These are phyloP conservation scores for Hebeloma cylindrosporum DNA, from an alignment of 768 basidiomycete genomes.

Conservation along the genomic window DNA sequence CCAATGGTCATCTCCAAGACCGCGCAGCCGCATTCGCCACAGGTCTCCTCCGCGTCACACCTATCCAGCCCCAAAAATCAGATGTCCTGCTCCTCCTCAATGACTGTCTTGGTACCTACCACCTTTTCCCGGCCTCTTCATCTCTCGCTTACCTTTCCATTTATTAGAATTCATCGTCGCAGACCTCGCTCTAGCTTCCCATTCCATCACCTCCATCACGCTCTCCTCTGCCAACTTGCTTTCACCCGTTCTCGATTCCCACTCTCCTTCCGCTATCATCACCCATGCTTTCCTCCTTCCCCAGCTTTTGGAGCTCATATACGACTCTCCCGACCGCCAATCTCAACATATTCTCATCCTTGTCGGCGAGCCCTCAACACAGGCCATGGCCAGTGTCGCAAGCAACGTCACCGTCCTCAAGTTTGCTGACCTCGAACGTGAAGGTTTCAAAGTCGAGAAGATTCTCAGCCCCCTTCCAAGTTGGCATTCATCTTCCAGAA, in stretches of 20 bases:
- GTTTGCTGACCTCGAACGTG: slow-evolving; percentile 72
- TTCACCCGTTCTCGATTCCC: slow-evolving; percentile 58
- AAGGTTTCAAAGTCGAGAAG: slow-evolving; percentile 54
- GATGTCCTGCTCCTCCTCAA: slow-evolving; percentile 77
- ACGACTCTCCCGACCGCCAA: slow-evolving; percentile 51
- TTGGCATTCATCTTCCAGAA: slow-evolving; percentile 32
- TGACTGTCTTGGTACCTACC: slow-evolving; percentile 65
- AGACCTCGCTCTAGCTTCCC: slow-evolving; percentile 75
- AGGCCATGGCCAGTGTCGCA: slow-evolving; percentile 46
- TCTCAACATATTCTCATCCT: slow-evolving; percentile 63
- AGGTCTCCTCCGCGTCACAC: slow-evolving; percentile 60
- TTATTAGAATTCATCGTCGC: slow-evolving; percentile 70
- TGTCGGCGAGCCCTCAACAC: slow-evolving; percentile 59
- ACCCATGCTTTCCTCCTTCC: slow-evolving; percentile 66
- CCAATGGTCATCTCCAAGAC: slow-evolving; percentile 68
- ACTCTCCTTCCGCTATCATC: slow-evolving; percentile 74
- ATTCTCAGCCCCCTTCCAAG: slow-evolving; percentile 50
- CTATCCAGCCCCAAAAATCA: slow-evolving; percentile 57
- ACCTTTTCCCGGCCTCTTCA: background rate
- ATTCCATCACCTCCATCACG: slow-evolving; percentile 69
- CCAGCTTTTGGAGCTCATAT: slow-evolving; percentile 69
- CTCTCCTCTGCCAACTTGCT: slow-evolving; percentile 61
- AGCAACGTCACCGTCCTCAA: slow-evolving; percentile 55
- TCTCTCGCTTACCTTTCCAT: background rate
- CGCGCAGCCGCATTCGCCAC: slow-evolving; percentile 73